Evolutionary conservation across 2,329 filamentous ascomycete genomes (phyloP).

Genomic region (Chaetomium globosum): DNA sequence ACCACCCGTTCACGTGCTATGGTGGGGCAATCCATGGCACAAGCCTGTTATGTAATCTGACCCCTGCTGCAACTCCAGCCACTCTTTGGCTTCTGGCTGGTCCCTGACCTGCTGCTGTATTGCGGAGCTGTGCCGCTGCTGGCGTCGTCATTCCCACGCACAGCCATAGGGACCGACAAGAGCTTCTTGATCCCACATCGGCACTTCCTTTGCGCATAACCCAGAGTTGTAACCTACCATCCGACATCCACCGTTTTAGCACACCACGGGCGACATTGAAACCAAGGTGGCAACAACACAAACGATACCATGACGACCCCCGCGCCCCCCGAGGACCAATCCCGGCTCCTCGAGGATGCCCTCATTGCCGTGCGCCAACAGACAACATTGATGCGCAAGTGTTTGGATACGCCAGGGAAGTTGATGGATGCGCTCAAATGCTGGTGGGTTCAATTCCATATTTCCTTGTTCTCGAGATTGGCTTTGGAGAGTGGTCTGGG

Average conservation of each 20-base stretch:
- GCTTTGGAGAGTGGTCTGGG: not conserved
- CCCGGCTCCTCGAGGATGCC: slow-evolving; percentile 94
- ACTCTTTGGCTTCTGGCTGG: slow-evolving; percentile 9
- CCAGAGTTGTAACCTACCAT: not conserved
- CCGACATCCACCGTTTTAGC: not conserved
- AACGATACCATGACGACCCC: slow-evolving; percentile 48
- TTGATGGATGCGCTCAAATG: slow-evolving; percentile 99
- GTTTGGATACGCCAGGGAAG: slow-evolving; percentile 94
- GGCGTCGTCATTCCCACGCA: slow-evolving; percentile 26
- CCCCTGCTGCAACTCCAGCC: not conserved
- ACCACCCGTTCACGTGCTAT: not conserved
- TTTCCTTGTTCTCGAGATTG: not conserved
- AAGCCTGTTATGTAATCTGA: not conserved
- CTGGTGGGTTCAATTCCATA: slow-evolving; percentile 68
- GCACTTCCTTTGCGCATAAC: slow-evolving; percentile 7
- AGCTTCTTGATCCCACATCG: not conserved
- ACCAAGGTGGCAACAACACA: not conserved
- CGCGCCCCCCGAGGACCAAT: slow-evolving; percentile 75
- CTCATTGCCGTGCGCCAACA: slow-evolving; percentile 95
- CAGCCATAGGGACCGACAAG: not conserved
- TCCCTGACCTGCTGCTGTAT: slow-evolving; percentile 1
- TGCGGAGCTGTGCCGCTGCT: slow-evolving; percentile 18
- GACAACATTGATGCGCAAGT: slow-evolving; percentile 95
- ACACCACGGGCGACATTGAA: slow-evolving; percentile 1
- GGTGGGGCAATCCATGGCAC: not conserved